Evolutionary conservation across 768 basidiomycete genomes (phyloP), one percentile per base, ranked within the genome.

Genomic region (Panaeolus cyanescens): DNA sequence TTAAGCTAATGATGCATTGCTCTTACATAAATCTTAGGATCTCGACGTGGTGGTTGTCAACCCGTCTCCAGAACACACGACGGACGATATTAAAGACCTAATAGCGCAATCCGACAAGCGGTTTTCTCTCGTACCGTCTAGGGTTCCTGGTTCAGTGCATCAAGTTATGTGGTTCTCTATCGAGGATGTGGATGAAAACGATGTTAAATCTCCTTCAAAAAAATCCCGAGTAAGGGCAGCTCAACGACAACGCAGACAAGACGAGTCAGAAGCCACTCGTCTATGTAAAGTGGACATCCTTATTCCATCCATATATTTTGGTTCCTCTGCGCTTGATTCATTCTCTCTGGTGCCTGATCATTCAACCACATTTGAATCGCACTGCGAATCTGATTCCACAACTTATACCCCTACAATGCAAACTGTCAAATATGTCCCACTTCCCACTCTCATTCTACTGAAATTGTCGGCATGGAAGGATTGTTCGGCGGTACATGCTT

Each of bases 11-110:
- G 20, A 42, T 25, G 37, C 17, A 3, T 6, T n/a, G n/a, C n/a
- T n/a, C n/a, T n/a, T n/a, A n/a, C n/a, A 10, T 8, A 7, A 8
- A 22, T 42, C 17, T 19, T 36, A 65, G 61, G 61, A 65, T 31
- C 34, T 62, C 2, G 64, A 62, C n/a, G 13, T 65, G 8, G 31
- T 65, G 19, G 54, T 65, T 28, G 25, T 62, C 25, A 59, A 45
- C 37, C 28, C 39, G 5, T 20, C 40, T 1, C 19, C 20, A 28
- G 19, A 13, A 12, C 53, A 60, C 19, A 62, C 53, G 7, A 28
- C 32, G 10, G 59, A 62, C 31, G 31, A 45, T 0, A 59, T 62
- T 19, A 63, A 63, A 59, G 37, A 31, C 15, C 25, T 54, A 4
- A 19, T 63, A 7, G 55, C 45, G 5, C 42, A 30, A 22, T 34